Conservation (phyloP, 2,329 filamentous ascomycete genomes). For the Stachybotrys elegans region DNA sequence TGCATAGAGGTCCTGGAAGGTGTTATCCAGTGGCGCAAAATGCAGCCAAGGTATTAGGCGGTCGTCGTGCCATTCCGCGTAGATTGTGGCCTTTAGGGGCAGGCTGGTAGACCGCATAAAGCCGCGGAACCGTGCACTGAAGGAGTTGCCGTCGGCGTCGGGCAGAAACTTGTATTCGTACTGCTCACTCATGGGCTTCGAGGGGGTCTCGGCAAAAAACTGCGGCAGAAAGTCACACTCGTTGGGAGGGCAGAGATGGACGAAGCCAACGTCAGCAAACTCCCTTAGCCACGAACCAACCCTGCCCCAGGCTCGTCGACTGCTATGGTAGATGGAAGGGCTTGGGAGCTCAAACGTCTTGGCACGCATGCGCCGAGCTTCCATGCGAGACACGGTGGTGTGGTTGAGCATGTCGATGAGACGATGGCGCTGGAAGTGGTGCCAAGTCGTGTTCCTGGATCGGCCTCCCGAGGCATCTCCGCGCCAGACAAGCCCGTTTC, state of each 20-base stretch:
- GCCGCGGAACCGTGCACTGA: slow-evolving; percentile 56
- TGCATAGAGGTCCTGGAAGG: slow-evolving; percentile 60
- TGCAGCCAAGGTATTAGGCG: slow-evolving; percentile 66
- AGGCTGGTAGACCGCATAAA: slow-evolving; percentile 61
- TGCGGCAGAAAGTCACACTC: slow-evolving; percentile 35
- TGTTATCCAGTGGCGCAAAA: slow-evolving; percentile 67
- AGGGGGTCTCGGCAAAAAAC: slow-evolving; percentile 25
- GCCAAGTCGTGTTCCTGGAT: slow-evolving; percentile 53
- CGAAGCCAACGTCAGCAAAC: slow-evolving; percentile 40
- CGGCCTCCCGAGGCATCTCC: slow-evolving; percentile 59
- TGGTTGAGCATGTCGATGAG: slow-evolving; percentile 65
- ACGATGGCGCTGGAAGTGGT: slow-evolving; percentile 65
- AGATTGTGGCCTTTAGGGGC: slow-evolving; percentile 68
- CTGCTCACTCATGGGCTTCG: slow-evolving; percentile 40
- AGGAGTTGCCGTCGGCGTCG: slow-evolving; percentile 67
- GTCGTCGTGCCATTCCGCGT: slow-evolving; percentile 70
- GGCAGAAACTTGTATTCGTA: slow-evolving; percentile 60
- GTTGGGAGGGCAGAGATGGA: slow-evolving; percentile 30
- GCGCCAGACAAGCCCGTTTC: slow-evolving; percentile 54
- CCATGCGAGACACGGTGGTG: slow-evolving; percentile 46
- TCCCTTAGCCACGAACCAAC: slow-evolving; percentile 36
- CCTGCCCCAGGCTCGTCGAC: slow-evolving; percentile 21
- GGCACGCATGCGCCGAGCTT: slow-evolving; percentile 33
- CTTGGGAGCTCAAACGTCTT: slow-evolving; percentile 46
- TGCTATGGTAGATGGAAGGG: slow-evolving; percentile 35